phyloP scores from a whole-genome alignment of 495 filamentous ascomycete species.

The Physcia stellaris region DNA sequence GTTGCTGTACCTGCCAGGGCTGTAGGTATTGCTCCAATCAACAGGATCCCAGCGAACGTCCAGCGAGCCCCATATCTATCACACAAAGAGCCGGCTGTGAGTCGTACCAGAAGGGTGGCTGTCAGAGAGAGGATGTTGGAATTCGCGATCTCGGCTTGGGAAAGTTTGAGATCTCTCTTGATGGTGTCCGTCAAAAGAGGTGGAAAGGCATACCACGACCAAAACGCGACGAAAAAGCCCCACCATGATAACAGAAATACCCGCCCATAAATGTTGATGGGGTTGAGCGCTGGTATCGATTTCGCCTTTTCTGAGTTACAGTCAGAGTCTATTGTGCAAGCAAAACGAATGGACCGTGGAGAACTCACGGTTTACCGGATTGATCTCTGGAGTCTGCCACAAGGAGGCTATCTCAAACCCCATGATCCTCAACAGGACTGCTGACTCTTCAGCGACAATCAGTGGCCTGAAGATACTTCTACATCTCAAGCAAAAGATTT shows the following conservation, averaged over 20 bases:
- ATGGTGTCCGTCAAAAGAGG: slow-evolving; percentile 66
- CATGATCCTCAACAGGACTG: too few species aligned
- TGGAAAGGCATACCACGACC: slow-evolving; percentile 75
- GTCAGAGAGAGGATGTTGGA: slow-evolving; percentile 79
- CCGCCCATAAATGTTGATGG: slow-evolving; percentile 65
- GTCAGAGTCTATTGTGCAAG: too few species aligned
- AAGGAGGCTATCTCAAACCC: slow-evolving; percentile 7
- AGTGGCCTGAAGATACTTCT: too few species aligned
- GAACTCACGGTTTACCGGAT: slow-evolving; percentile 66
- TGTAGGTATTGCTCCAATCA: slow-evolving; percentile 68
- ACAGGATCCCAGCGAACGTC: slow-evolving; percentile 64
- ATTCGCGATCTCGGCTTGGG: slow-evolving; percentile 59
- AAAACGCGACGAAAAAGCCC: slow-evolving; percentile 89
- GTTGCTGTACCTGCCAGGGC: slow-evolving; percentile 67
- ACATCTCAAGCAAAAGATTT: too few species aligned
- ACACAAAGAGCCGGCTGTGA: slow-evolving; percentile 67
- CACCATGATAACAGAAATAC: slow-evolving; percentile 91
- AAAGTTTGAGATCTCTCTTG: slow-evolving; percentile 61
- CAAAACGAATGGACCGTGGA: too few species aligned
- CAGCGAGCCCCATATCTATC: slow-evolving; percentile 70
- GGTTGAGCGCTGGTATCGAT: slow-evolving; percentile 69
- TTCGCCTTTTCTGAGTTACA: slow-evolving; percentile 68
- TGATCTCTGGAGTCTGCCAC: slow-evolving; percentile 32
- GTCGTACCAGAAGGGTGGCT: slow-evolving; percentile 68
- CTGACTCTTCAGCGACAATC: too few species aligned